Evolutionary conservation across 441 rosid genomes (phyloP).

Genomic region (Sinapis alba): DNA sequence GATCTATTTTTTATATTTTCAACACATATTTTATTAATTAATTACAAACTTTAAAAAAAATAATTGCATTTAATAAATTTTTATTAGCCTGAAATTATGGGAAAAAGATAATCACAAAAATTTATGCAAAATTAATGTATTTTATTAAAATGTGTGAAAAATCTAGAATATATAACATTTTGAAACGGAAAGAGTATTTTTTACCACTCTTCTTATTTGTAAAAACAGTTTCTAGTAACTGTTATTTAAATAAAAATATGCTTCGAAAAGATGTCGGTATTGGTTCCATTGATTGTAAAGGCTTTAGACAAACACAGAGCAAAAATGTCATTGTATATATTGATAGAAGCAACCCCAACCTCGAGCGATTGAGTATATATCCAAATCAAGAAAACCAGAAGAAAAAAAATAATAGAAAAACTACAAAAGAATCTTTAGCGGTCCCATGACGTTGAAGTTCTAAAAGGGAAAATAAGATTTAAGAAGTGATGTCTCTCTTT

Average conservation of each 20-base stretch:
- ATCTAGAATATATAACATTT: no score
- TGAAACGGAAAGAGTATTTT: no score
- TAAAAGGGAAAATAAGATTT: constrained; percentile 26
- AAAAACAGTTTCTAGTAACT: no score
- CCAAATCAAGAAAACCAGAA: constrained; percentile 5
- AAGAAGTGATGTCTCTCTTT: constrained; percentile 15
- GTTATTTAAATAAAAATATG: no score
- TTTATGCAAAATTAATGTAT: no score
- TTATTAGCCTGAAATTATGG: no score
- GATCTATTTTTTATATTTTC: no score
- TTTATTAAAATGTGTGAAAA: no score
- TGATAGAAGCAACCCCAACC: constrained; percentile 21
- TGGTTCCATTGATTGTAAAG: constrained; percentile 11
- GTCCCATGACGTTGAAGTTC: constrained; percentile 36
- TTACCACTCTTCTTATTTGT: not conserved
- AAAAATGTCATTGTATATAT: constrained; percentile 10
- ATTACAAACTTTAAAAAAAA: no score
- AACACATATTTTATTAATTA: no score
- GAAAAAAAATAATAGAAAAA: not conserved
- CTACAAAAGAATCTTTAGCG: constrained; percentile 29
- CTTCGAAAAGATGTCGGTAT: not conserved
- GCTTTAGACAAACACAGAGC: not conserved
- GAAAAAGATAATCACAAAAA: no score
- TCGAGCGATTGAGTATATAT: constrained; percentile 20
- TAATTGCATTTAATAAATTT: no score